phyloP scores from a whole-genome alignment of 1,284 basidiomycete species.

The Spongiforma sp. region DNA sequence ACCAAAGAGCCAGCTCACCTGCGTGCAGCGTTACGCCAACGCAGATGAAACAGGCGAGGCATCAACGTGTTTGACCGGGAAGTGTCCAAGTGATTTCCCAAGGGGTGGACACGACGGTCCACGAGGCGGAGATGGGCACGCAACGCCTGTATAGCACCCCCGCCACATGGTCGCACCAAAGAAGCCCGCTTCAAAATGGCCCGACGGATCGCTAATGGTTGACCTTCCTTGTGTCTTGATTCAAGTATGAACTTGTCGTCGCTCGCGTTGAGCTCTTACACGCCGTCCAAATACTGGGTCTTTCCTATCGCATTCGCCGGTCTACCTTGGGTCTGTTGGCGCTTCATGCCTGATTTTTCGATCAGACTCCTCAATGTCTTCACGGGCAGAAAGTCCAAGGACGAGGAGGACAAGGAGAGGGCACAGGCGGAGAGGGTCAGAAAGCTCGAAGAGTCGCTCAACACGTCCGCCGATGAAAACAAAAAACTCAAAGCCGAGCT shows the following conservation, averaged over 20 bases:
- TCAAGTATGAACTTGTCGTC: slow-evolving; percentile 39
- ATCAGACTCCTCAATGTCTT: not conserved
- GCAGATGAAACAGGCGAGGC: too few species aligned
- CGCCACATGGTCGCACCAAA: slow-evolving; percentile 36
- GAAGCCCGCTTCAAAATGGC: slow-evolving; percentile 33
- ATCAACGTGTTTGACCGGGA: slow-evolving; percentile 31
- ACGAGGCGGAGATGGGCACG: slow-evolving; percentile 23
- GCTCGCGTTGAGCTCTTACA: slow-evolving; percentile 30
- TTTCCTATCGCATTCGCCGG: slow-evolving; percentile 36
- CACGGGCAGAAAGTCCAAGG: slow-evolving; percentile 15
- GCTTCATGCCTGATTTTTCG: slow-evolving; percentile 17
- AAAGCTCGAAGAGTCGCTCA: slow-evolving; percentile 22
- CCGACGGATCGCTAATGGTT: slow-evolving; percentile 18
- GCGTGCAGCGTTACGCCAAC: too few species aligned
- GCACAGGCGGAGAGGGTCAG: slow-evolving; percentile 10
- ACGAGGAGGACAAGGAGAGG: slow-evolving; percentile 28
- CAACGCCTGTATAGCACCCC: slow-evolving; percentile 28
- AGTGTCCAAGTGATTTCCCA: too few species aligned
- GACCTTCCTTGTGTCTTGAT: not conserved
- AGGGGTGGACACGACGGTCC: slow-evolving; percentile 12
- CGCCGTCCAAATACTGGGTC: slow-evolving; percentile 34
- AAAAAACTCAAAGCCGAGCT: slow-evolving; percentile 21
- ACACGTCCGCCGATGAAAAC: slow-evolving; percentile 19
- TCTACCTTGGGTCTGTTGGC: slow-evolving; percentile 29
- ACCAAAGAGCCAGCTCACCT: too few species aligned